phyloP scores from a whole-genome alignment of 169 alveolate genomes.

The Plasmodium vinckei region DNA sequence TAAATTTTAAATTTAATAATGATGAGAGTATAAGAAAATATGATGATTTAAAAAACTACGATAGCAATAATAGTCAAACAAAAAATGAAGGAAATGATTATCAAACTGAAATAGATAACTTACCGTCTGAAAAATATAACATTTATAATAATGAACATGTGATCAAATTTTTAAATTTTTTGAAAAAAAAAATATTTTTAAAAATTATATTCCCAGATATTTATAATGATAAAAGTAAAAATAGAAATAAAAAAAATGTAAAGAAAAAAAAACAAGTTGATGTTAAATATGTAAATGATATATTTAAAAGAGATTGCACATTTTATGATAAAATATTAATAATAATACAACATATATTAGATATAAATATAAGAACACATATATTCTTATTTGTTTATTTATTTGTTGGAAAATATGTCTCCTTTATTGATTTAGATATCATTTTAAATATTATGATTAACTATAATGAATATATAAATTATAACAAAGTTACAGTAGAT shows the following conservation, averaged over 20 bases:
- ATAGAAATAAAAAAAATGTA: conserved; percentile 51
- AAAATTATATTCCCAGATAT: conserved; percentile 62
- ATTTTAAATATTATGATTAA: conserved; percentile 27
- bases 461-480: conserved; percentile 36
- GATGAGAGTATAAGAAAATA: not conserved
- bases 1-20: conserved; percentile 1
- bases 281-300: conserved; percentile 51
- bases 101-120: not conserved
- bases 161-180: conserved; percentile 22
- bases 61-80: not conserved
- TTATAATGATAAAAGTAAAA: conserved; percentile 38
- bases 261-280: conserved; percentile 73
- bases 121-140: not conserved
- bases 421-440: conserved; percentile 42
- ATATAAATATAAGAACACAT: conserved; percentile 60
- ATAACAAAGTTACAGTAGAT: conserved; percentile 44
- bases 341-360: conserved; percentile 42
- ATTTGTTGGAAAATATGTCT: conserved; percentile 47
- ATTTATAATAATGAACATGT: conserved; percentile 35
- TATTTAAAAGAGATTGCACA: conserved; percentile 46
- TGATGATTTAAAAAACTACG: not conserved
- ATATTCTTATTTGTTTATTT: conserved; percentile 57
- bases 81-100: not conserved
- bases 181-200: conserved; percentile 30
- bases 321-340: conserved; percentile 56